Evolutionary conservation across 2,329 filamentous ascomycete species (phyloP), one percentile per base, ranked within the genome.

Genomic region (Verticillium albo-atrum): DNA sequence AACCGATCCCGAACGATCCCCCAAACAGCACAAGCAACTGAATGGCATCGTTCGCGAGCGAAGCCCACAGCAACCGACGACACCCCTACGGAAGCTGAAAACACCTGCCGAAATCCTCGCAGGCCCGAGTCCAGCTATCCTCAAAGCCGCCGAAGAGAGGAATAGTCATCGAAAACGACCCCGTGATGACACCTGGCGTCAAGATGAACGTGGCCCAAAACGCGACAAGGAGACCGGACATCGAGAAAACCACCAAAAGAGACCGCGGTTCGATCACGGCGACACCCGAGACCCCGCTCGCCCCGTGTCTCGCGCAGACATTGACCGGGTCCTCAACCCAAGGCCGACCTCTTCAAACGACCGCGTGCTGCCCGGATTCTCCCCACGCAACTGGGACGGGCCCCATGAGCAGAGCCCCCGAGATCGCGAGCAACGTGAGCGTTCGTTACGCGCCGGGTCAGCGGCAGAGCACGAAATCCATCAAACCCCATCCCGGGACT

Each of bases 61-160:
- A 10, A 47, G 17, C 14, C 25, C 54, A 6, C 34, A 28, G 34
- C 37, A 14, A 12, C 26, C 26, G 28, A n/a, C 20, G 20, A 37
- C 37, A 17, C 27, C 37, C 23, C 25, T 50, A 6, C 37, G 34
- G 4, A 37, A 57, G 37, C 27, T 28, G 17, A 57, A 57, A 27
- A 57, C 55, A 6, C 55, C 55, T 15, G 34, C 37, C 15, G 55
- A 57, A 25, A 57, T 57, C 51, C 55, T 57, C 17, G 55, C 34
- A 2, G 34, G 55, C 2, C 55, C 55, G 6, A 27, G 25, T 14
- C 50, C 37, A 10, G 37, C 37, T n/a, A 12, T 47, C 20, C 37
- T 47, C 37, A 47, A 47, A 47, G 37, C 37, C 37, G 37, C 37
- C n/a, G 37, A 47, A 12, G 37, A 47, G 37, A 47, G 37, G 9